Percentiles rank a stretch among this genome's conserved stretches.
These are phyloP conservation scores for Globisporangium apiculatum DNA, from an alignment of 352 stramenopile genomes.

Conservation along the genomic window DNA sequence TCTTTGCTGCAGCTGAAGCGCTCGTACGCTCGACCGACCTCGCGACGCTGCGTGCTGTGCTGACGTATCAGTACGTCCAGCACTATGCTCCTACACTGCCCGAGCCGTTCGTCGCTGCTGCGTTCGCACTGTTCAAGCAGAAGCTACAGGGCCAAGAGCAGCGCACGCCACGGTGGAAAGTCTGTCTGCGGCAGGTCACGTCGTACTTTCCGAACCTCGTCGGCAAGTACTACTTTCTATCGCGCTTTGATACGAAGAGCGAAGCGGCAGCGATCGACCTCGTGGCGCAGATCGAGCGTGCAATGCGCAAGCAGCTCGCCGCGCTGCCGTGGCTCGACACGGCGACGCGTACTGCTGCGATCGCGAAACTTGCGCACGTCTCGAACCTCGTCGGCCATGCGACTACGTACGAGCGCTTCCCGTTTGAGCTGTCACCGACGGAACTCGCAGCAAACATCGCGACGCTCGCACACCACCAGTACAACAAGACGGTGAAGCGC, in stretches of 20 bases:
- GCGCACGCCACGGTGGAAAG: slow-evolving; percentile 87
- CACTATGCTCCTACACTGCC: slow-evolving; percentile 30
- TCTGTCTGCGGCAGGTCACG: slow-evolving; percentile 62
- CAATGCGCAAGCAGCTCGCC: slow-evolving; percentile 67
- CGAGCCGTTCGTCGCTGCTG: slow-evolving; percentile 77
- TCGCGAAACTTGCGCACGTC: slow-evolving; percentile 86
- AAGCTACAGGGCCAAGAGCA: slow-evolving; percentile 76
- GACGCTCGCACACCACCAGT: slow-evolving; percentile 34
- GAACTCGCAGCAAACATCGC: slow-evolving; percentile 44
- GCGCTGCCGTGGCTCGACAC: slow-evolving; percentile 88
- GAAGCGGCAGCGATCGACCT: slow-evolving; percentile 80
- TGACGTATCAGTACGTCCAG: slow-evolving; percentile 52
- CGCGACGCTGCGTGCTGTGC: slow-evolving; percentile 35
- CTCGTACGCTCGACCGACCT: slow-evolving; percentile 36
- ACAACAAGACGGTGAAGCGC: slow-evolving; percentile 27
- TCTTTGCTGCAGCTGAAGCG: slow-evolving; percentile 44
- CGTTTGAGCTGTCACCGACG: slow-evolving; percentile 36
- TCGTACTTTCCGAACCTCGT: slow-evolving; percentile 50
- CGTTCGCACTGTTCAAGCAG: slow-evolving; percentile 87
- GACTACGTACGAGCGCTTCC: slow-evolving; percentile 33
- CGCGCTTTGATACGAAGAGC: slow-evolving; percentile 81
- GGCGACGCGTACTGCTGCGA: slow-evolving; percentile 64
- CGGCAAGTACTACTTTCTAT: slow-evolving; percentile 89
- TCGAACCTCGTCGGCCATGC: slow-evolving; percentile 68
- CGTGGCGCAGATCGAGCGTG: slow-evolving; percentile 77